Conservation (phyloP, 306 rosid genomes). For the Cercis canadensis region DNA sequence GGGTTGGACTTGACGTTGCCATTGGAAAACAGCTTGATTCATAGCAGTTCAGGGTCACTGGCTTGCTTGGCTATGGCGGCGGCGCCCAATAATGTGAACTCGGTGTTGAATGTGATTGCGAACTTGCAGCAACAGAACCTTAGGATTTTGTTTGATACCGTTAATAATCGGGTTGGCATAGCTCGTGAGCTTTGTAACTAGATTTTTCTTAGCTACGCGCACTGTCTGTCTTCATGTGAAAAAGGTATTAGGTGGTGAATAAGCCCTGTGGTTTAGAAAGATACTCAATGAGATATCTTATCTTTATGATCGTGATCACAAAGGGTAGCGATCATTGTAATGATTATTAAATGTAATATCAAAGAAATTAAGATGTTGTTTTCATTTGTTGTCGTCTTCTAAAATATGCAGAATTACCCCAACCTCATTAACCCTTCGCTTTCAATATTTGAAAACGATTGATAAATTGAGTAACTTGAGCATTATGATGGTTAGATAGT, state of each 20-base stretch:
- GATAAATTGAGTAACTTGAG: too few relatives aligned
- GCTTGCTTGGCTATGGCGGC: constrained; percentile 96
- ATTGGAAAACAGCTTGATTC: constrained; percentile 79
- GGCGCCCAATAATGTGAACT: constrained; percentile 79
- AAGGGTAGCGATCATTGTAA: constrained; percentile 6
- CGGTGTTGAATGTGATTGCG: constrained; percentile 87
- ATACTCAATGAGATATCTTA: neutral
- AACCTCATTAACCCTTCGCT: too few relatives aligned
- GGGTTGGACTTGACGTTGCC: constrained; percentile 75
- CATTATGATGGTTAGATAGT: too few relatives aligned
- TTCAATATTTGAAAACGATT: too few relatives aligned
- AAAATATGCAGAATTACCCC: neutral
- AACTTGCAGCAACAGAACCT: constrained; percentile 92
- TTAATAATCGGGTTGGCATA: constrained; percentile 75
- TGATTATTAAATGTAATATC: neutral
- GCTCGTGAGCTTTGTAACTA: constrained; percentile 91
- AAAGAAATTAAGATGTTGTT: neutral
- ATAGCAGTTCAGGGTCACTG: constrained; percentile 78
- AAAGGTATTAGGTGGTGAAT: neutral
- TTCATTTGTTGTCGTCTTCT: neutral
- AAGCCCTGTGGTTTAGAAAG: neutral
- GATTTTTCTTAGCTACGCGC: neutral
- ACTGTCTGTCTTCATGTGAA: neutral
- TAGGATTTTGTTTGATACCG: constrained; percentile 82
- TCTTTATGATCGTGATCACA: constrained; percentile 14